Evolutionary conservation across 2,329 filamentous ascomycete species (phyloP).

Genomic region (Cadophora malorum): DNA sequence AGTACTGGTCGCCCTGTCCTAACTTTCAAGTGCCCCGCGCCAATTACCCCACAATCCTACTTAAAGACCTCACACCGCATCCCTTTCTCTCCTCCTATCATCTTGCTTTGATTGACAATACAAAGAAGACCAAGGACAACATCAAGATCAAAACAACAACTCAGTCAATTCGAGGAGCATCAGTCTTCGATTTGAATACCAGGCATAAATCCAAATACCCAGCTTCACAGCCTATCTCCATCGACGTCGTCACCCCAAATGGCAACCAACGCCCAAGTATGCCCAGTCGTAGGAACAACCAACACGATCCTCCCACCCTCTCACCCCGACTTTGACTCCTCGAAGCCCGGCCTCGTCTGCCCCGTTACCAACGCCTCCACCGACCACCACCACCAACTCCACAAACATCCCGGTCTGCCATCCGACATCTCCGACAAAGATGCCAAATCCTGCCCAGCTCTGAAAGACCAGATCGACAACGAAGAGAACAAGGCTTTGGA

Average conservation of each 20-base stretch:
- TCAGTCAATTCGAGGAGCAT: neutral
- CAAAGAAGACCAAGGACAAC: neutral
- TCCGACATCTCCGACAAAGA: slow-evolving; percentile 19
- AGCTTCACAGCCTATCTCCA: neutral
- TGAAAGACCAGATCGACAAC: slow-evolving; percentile 24
- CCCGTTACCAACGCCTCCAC: slow-evolving; percentile 24
- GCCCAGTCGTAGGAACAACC: slow-evolving; percentile 24
- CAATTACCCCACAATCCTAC: slow-evolving; percentile 3
- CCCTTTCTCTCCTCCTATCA: neutral
- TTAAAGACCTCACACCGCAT: neutral
- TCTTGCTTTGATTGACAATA: neutral
- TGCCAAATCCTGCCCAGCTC: slow-evolving; percentile 20
- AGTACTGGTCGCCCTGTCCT: neutral
- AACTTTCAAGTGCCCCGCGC: neutral
- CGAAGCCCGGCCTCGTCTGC: slow-evolving; percentile 18
- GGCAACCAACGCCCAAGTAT: slow-evolving; percentile 22
- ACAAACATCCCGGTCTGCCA: slow-evolving; percentile 22
- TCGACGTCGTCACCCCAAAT: slow-evolving; percentile 6
- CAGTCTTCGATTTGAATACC: neutral
- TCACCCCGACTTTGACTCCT: slow-evolving; percentile 20
- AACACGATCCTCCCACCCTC: slow-evolving; percentile 25
- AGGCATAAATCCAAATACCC: neutral
- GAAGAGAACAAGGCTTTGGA: slow-evolving; percentile 25
- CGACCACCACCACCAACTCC: slow-evolving; percentile 18
- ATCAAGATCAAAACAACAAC: neutral